Base-by-base conservation (phyloP, 805 yeast genomes). In the Pichia scutulata region DNA sequence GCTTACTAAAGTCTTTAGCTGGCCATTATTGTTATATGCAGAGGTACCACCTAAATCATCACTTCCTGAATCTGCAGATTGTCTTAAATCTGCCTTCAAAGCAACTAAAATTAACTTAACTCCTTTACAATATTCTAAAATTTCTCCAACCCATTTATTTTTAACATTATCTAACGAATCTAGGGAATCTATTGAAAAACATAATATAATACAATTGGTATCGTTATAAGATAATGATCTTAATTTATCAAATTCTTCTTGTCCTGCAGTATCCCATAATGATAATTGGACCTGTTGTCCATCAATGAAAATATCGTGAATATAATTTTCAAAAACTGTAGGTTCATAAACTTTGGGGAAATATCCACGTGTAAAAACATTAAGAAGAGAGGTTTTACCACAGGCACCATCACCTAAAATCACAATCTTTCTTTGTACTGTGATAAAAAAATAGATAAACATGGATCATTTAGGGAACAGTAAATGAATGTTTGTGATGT, bases 331-430 rank as follows among this genome's bases (percentile, higher is more conserved):
- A 69, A 93, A 92, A 39, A 92, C 97, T 0, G 99, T 92, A 24
- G 99, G 99, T 64, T 90, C 99, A 68, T 92, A 92, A 21, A 92
- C 98, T 65, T 93, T 97, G 9, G 98, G 98, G 72, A 92, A 92
- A 68, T 92, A 93, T 1, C 99, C 99, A 59, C 97, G 75, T 7
- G 99, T 93, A 71, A 92, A 93, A 55, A 93, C 97, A 65, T 92
- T 93, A 62, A 92, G 74, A 49, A 93, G 74, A 12, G 97, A 90
- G 2, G 99, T 92, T 67, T 92, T 92, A 69, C 99, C 99, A 73
- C 97, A 92, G 22, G 98, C 97, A 80, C 98, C 97, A 70, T 92
- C 97, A 46, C 98, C 98, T 25, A 92, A 74, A 54, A 90, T 90
- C 60, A 90, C 98, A 49, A 90, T 89, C 67, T 90, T 90, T 60